These are phyloP conservation scores for Trifolium fragiferum DNA, from an alignment of 306 rosid genomes.

Conservation along the genomic window DNA sequence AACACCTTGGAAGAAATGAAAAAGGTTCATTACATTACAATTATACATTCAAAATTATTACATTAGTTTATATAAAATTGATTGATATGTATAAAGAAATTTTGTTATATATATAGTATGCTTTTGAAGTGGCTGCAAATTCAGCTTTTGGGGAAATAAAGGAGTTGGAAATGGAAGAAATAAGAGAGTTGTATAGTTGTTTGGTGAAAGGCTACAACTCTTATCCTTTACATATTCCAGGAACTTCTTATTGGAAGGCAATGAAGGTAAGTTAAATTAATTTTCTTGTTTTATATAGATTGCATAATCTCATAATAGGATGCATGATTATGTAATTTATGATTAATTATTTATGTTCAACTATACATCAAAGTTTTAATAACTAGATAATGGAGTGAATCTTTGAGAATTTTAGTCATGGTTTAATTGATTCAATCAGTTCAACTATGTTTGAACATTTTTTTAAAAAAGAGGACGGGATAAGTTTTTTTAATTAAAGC, in stretches of 20 bases:
- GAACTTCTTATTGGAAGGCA: conserved; percentile 73
- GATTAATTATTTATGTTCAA: background rate
- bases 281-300: background rate
- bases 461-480: too few relatives aligned
- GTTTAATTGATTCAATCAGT: background rate
- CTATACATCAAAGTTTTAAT: background rate
- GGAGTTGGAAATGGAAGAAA: conserved; percentile 65
- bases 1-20: conserved; percentile 90
- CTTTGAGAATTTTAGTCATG: too few relatives aligned
- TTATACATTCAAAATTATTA: background rate
- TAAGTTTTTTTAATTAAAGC: too few relatives aligned
- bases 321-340: background rate
- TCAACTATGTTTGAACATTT: too few relatives aligned
- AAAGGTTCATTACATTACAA: conserved; percentile 50
- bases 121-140: conserved; percentile 86
- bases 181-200: conserved; percentile 62
- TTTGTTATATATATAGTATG: conserved; percentile 52
- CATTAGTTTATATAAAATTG: background rate
- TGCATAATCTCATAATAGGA: background rate
- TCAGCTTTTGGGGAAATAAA: conserved; percentile 70
- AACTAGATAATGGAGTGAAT: background rate
- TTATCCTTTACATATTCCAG: conserved; percentile 76
- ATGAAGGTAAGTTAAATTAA: conserved; percentile 58
- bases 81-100: background rate
- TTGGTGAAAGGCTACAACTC: conserved; percentile 92